Evolutionary conservation across 306 rosid species (phyloP).

Genomic region (Citrullus amarus): DNA sequence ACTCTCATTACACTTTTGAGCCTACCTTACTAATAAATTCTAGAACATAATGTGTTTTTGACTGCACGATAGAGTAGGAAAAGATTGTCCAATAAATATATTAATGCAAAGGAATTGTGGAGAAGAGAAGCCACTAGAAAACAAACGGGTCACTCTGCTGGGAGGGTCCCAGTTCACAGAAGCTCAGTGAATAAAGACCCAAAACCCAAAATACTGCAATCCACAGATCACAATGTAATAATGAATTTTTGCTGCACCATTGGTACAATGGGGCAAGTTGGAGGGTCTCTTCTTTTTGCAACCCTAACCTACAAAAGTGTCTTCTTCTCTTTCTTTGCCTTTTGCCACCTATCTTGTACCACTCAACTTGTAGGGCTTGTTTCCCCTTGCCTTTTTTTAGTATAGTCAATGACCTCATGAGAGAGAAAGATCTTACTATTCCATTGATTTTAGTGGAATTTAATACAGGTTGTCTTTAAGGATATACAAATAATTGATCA

Average conservation of each 20-base stretch:
- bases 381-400: conserved; percentile 1
- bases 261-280: conserved; percentile 4
- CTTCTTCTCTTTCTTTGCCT: conserved; percentile 4
- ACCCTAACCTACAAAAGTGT: conserved; percentile 5
- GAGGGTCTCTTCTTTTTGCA: conserved; percentile 1
- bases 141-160: background rate
- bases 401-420: conserved; percentile 5
- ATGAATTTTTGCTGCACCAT: background rate
- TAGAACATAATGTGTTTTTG: background rate
- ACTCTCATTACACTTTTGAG: background rate
- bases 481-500: conserved; percentile 12
- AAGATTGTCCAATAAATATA: background rate
- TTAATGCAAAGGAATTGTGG: background rate
- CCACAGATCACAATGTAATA: conserved; percentile 3
- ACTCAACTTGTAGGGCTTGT: background rate
- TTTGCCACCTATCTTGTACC: background rate
- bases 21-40: background rate
- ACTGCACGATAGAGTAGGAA: background rate
- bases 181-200: conserved; percentile 1
- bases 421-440: background rate
- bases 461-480: background rate
- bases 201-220: conserved; percentile 5
- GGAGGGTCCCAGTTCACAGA: conserved; percentile 5
- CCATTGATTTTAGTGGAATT: conserved; percentile 3
- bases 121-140: background rate